These are phyloP conservation scores for Spencermartinsiella ligniputridi DNA, from an alignment of 1,139 yeast species.

Conservation along the genomic window DNA sequence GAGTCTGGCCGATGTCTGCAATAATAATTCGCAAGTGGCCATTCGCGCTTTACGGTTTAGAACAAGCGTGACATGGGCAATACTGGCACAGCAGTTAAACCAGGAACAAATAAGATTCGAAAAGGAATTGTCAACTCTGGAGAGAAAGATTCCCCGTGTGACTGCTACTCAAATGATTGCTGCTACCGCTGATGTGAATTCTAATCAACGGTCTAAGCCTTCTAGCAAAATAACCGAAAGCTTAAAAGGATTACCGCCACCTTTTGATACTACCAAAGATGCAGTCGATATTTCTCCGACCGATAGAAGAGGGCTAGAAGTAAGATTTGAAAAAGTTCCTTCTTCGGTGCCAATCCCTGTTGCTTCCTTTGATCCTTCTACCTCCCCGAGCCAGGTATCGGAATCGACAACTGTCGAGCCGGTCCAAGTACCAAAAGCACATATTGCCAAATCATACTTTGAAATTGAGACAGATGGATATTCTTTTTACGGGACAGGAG, in stretches of 20 bases:
- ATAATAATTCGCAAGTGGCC: slow-evolving; percentile 57
- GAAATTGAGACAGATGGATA: neutral
- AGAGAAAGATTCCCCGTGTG: neutral
- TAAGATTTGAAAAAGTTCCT: no score
- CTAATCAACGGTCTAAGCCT: slow-evolving; percentile 7
- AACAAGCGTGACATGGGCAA: slow-evolving; percentile 67
- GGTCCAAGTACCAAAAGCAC: neutral
- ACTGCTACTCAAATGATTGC: neutral
- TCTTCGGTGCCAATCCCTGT: no score
- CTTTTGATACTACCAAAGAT: neutral
- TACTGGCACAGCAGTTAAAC: slow-evolving; percentile 52
- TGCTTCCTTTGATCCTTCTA: no score
- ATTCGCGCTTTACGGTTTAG: slow-evolving; percentile 48
- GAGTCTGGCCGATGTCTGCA: slow-evolving; percentile 50
- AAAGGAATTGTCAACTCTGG: slow-evolving; percentile 5
- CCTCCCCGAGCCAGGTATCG: no score
- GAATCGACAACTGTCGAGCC: neutral
- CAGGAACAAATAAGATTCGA: slow-evolving; percentile 38
- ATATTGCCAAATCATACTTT: neutral
- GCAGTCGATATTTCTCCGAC: neutral
- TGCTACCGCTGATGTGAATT: neutral
- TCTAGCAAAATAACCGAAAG: slow-evolving; percentile 15
- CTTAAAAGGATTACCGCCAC: slow-evolving; percentile 9
- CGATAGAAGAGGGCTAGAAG: neutral
- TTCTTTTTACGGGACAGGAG: neutral